A percentile compares a stretch with the other conserved stretches of the same genome.
Conservation (phyloP, 768 basidiomycete species). For the Podaxis rugospora region DNA sequence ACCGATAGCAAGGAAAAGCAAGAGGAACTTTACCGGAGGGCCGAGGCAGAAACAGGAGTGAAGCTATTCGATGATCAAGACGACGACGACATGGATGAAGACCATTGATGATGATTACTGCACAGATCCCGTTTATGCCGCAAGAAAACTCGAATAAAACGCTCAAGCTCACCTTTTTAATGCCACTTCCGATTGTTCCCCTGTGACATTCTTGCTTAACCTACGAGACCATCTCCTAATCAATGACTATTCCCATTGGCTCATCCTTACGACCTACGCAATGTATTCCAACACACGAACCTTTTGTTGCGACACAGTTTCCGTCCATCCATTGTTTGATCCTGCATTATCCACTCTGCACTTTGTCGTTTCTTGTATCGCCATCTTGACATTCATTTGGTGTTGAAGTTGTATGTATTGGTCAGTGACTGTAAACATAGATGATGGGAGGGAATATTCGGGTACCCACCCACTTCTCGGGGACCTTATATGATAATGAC, state of each 20-base stretch:
- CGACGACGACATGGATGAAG: constrained; percentile 5
- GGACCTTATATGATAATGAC: constrained; percentile 5
- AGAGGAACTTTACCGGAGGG: constrained; percentile 6
- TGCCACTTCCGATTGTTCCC: background rate
- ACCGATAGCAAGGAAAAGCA: constrained; percentile 4
- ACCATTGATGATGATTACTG: background rate
- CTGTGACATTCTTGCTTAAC: background rate
- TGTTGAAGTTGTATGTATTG: background rate
- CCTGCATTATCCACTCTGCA: background rate
- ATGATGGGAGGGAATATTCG: background rate
- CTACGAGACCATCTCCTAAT: background rate
- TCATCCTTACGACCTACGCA: background rate
- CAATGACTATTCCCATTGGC: too few relatives aligned
- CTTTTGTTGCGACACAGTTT: background rate
- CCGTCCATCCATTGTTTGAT: background rate
- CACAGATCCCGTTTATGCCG: background rate
- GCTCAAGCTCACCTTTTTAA: background rate
- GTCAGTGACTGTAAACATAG: background rate
- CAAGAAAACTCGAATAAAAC: background rate
- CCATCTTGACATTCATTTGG: background rate
- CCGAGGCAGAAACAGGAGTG: constrained; percentile 1
- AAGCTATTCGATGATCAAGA: background rate
- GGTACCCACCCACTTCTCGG: background rate
- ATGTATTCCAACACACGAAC: background rate
- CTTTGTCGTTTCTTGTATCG: background rate